phyloP scores from a whole-genome alignment of 352 stramenopile genomes.

The Pythium aphanidermatum region DNA sequence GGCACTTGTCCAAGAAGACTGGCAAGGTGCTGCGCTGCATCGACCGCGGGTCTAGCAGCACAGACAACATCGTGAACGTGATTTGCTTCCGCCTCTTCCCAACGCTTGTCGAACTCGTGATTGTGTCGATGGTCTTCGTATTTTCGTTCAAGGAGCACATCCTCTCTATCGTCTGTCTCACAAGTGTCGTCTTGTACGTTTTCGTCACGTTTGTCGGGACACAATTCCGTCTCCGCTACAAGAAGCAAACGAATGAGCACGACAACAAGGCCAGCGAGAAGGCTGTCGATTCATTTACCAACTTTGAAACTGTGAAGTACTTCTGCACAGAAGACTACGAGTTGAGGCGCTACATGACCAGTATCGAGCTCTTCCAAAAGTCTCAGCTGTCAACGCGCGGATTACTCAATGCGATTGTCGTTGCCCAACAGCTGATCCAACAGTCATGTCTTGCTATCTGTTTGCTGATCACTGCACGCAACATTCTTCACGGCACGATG shows the following conservation, averaged over 20 bases:
- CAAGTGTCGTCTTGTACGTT: slow-evolving; percentile 92
- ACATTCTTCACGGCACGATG: slow-evolving; percentile 47
- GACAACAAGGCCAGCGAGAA: slow-evolving; percentile 97
- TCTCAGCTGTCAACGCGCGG: slow-evolving; percentile 87
- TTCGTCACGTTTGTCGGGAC: slow-evolving; percentile 85
- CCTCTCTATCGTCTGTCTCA: slow-evolving; percentile 82
- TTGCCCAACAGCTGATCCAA: slow-evolving; percentile 92
- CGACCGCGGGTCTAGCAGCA: slow-evolving; percentile 80
- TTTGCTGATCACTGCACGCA: slow-evolving; percentile 56
- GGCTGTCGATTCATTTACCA: slow-evolving; percentile 94
- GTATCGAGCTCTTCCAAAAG: slow-evolving; percentile 87
- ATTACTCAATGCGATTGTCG: slow-evolving; percentile 91
- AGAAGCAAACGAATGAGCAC: slow-evolving; percentile 90
- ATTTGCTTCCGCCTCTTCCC: slow-evolving; percentile 95
- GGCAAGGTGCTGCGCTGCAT: slow-evolving; percentile 93
- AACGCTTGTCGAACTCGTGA: slow-evolving; percentile 93
- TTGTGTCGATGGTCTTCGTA: slow-evolving; percentile 85
- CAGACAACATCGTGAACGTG: slow-evolving; percentile 95
- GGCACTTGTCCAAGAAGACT: slow-evolving; percentile 96
- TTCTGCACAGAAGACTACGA: slow-evolving; percentile 95
- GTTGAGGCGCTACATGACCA: slow-evolving; percentile 59
- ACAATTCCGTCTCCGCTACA: slow-evolving; percentile 75
- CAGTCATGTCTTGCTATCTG: slow-evolving; percentile 71
- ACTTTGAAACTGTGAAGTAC: slow-evolving; percentile 98
- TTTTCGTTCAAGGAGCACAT: slow-evolving; percentile 91